phyloP scores from a whole-genome alignment of 176 grass and related monocot genomes.

The Paspalum notatum region DNA sequence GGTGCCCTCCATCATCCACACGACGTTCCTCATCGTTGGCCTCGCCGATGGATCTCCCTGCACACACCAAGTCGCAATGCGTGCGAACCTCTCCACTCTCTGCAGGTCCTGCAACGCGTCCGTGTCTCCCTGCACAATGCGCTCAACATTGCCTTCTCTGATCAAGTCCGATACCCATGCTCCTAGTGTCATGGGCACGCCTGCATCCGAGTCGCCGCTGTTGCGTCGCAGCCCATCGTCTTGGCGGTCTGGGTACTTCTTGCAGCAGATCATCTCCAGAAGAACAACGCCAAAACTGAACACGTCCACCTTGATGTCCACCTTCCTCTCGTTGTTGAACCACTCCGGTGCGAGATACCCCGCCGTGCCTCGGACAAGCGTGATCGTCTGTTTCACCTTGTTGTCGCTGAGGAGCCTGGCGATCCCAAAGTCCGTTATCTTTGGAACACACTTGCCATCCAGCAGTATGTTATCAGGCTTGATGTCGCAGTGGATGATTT shows the following conservation, averaged over 20 bases:
- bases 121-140: background rate
- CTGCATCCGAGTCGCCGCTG: no score
- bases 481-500: no score
- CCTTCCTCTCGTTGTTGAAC: no score
- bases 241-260: background rate
- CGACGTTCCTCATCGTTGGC: background rate
- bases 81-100: background rate
- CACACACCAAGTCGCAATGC: background rate
- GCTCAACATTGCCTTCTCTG: background rate
- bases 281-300: background rate
- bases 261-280: slow-evolving; percentile 14
- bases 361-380: no score
- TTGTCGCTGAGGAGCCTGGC: no score
- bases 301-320: background rate
- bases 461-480: no score
- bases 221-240: no score
- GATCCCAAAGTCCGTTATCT: no score
- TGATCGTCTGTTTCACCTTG: no score
- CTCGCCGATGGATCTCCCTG: background rate
- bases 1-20: background rate
- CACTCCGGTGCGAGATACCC: no score
- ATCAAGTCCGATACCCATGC: background rate
- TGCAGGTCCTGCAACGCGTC: background rate
- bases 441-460: no score
- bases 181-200: background rate